phyloP scores from a whole-genome alignment of 2,329 filamentous ascomycete genomes.

The Oidium heveae region DNA sequence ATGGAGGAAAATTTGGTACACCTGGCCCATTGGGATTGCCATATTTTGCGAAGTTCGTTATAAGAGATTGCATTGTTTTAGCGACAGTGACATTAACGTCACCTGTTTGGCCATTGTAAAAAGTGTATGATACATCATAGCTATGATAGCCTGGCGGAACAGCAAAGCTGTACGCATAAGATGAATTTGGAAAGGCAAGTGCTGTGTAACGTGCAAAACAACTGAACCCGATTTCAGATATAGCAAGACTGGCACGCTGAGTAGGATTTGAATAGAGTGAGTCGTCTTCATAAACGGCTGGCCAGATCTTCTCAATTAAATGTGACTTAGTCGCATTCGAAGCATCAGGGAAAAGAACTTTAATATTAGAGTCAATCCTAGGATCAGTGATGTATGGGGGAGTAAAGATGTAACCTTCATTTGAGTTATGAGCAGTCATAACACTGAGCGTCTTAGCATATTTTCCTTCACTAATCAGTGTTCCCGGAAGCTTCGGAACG shows the following conservation, averaged over 20 bases:
- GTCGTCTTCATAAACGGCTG: conserved; percentile 19
- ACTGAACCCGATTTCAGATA: conserved; percentile 20
- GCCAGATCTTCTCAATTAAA: conserved; percentile 22
- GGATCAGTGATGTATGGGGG: conserved; percentile 11
- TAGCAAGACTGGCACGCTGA: conserved; percentile 18
- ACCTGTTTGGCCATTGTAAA: conserved; percentile 17
- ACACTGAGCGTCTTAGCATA: conserved; percentile 21
- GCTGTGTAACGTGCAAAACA: conserved; percentile 25
- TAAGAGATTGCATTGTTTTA: conserved; percentile 15
- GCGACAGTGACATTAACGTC: conserved; percentile 11
- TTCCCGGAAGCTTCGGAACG: conserved; percentile 20
- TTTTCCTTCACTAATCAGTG: conserved; percentile 18
- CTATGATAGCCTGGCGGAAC: conserved; percentile 27
- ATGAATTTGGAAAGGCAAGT: conserved; percentile 19
- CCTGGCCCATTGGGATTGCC: conserved; percentile 2
- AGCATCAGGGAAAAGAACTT: conserved; percentile 3
- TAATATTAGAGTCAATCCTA: no score
- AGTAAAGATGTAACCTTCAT: conserved; percentile 20
- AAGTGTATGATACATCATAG: conserved; percentile 25
- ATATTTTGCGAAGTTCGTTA: conserved; percentile 13
- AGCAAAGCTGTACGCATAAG: conserved; percentile 25
- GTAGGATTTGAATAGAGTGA: conserved; percentile 21
- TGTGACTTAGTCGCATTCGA: conserved; percentile 10
- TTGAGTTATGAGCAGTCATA: conserved; percentile 20
- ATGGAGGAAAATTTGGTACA: conserved; percentile 6